Percentiles rank a stretch among this genome's conserved stretches.
phyloP scores from a whole-genome alignment of 2,329 filamentous ascomycete species.

The Hortaea sp. region DNA sequence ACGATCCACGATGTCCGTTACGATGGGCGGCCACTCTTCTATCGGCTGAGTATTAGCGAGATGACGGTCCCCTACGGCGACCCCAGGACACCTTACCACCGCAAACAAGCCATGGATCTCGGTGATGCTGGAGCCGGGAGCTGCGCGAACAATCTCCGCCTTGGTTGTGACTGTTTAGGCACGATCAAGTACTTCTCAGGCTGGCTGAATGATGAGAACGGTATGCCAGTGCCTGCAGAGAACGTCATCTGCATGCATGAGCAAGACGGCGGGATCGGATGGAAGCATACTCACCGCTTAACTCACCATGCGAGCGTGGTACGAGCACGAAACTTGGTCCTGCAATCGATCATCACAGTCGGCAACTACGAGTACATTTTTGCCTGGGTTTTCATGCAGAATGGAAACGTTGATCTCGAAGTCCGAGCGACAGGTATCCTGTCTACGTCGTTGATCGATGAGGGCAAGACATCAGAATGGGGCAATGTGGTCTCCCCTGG shows the following conservation, averaged over 20 bases:
- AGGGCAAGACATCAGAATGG: slow-evolving; percentile 42
- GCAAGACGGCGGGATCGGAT: slow-evolving; percentile 57
- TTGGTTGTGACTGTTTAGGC: slow-evolving; percentile 61
- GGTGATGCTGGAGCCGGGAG: slow-evolving; percentile 59
- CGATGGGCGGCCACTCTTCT: slow-evolving; percentile 54
- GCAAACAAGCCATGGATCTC: slow-evolving; percentile 64
- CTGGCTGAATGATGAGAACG: too few species aligned
- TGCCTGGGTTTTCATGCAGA: slow-evolving; percentile 54
- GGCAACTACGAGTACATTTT: slow-evolving; percentile 65
- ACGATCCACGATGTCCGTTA: slow-evolving; percentile 62
- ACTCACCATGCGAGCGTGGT: slow-evolving; percentile 54
- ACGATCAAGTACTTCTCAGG: slow-evolving; percentile 14
- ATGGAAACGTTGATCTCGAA: slow-evolving; percentile 52
- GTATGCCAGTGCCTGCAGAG: too few species aligned
- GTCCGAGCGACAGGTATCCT: slow-evolving; percentile 58
- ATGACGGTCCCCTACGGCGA: slow-evolving; percentile 55
- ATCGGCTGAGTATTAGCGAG: slow-evolving; percentile 57
- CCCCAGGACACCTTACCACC: slow-evolving; percentile 53
- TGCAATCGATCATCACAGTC: slow-evolving; percentile 59
- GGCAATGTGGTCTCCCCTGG: slow-evolving; percentile 54
- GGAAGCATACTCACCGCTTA: slow-evolving; percentile 64
- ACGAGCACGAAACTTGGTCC: slow-evolving; percentile 54
- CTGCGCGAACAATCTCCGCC: slow-evolving; percentile 55
- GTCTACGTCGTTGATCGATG: slow-evolving; percentile 45
- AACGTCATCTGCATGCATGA: slow-evolving; percentile 62